Conservation (phyloP, 768 basidiomycete genomes). For the Gloeostereum incarnatum region DNA sequence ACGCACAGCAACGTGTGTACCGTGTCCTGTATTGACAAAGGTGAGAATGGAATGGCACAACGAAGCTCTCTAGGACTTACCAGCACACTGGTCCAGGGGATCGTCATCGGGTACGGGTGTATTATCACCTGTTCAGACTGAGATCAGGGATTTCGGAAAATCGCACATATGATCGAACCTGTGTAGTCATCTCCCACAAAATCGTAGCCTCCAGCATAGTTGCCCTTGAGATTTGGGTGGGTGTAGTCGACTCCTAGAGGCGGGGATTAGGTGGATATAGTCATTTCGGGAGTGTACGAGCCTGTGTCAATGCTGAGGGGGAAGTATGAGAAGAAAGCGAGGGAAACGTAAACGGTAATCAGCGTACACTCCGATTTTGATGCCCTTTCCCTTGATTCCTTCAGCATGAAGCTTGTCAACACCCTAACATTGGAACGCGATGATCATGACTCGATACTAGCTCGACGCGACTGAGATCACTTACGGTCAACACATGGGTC, state of each 20-base stretch:
- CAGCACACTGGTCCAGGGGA: constrained; percentile 43
- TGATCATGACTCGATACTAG: no score
- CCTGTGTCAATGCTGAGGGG: neutral
- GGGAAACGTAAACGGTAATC: neutral
- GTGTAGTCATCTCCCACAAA: constrained; percentile 47
- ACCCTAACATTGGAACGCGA: constrained; percentile 37
- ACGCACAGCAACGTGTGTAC: constrained; percentile 46
- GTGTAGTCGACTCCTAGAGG: constrained; percentile 40
- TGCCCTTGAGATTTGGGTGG: constrained; percentile 45
- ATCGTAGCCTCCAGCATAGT: constrained; percentile 47
- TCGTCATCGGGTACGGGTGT: constrained; percentile 39
- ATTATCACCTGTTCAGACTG: constrained; percentile 24
- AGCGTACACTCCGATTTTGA: constrained; percentile 63
- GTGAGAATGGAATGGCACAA: neutral
- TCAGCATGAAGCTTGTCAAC: constrained; percentile 57
- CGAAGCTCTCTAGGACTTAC: constrained; percentile 11
- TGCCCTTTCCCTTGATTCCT: constrained; percentile 52
- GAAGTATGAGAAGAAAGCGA: neutral
- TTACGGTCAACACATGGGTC: constrained; percentile 45
- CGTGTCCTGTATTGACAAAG: constrained; percentile 22
- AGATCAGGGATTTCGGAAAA: neutral
- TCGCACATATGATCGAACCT: constrained; percentile 22
- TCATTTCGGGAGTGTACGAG: neutral
- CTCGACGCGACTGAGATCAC: no score
- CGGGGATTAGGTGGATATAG: neutral